Evolutionary conservation across 495 filamentous ascomycete genomes (phyloP), one percentile per base, ranked within the genome.

Genomic region (Pseudomonodictys pantanalensis): DNA sequence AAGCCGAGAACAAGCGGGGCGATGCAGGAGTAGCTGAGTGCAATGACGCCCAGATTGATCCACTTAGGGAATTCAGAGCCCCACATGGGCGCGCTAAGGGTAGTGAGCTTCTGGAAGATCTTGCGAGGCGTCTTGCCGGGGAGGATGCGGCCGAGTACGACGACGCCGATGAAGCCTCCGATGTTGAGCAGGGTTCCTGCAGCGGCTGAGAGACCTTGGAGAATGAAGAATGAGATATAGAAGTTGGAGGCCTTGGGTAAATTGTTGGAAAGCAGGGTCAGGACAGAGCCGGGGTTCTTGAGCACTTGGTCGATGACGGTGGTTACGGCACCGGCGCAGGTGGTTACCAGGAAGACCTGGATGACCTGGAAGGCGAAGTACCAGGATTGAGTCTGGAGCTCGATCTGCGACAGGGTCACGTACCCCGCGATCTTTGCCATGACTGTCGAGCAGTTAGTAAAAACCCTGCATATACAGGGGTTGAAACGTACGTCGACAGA

Each of bases 281-380:
- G 76, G 24, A 80, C 85, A 7, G 67, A 71, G 2, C 68, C 62
- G 6, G 93, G 95, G 2, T 89, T 60, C 0, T 83, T 25, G 39
- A 81, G 76, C 61, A 97, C 92, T 23, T 78, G 43, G n/a, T 71
- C 62, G 44, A 82, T 83, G 2, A 87, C 81, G 0, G 90, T 79
- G 12, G 91, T 90, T 3, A 88, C 84, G 1, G 86, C 86, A 0
- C 87, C 89, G 17, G 87, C 76, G 25, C 96, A 39, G 2, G 93
- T 97, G 1, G 90, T 80, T 26, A 98, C 83, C 48, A 98, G 76
- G 78, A 97, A 98, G 17, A 96, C 89, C 72, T 98, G 92, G 26
- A 98, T 79, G 39, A 98, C 87, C 72, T 96, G 92, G 81, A 97
- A 98, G 17, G 79, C 81, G 68, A 97, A 98, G 78, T 95, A 98